Evolutionary conservation across 352 stramenopile genomes (phyloP), one percentile per base, ranked within the genome.

Genomic region (Phytopythium litorale): DNA sequence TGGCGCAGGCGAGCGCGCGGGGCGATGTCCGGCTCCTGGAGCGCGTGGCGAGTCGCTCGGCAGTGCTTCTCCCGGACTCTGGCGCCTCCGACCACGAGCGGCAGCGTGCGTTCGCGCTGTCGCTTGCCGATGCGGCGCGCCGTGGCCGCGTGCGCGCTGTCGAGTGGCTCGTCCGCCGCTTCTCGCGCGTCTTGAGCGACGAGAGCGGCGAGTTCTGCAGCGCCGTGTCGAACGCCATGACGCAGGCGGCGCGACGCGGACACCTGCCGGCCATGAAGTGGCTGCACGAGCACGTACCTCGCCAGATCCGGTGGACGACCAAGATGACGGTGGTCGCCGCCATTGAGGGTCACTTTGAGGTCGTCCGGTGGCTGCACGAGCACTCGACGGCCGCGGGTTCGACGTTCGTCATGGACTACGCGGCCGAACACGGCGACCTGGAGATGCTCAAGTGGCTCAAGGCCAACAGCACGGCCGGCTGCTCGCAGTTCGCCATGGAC

Each of bases 251-350:
- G 6, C 58, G 66, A 46, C 70, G 68, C 50, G 70, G 66, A 1
- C 66, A 71, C 23, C 28, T 76, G 35, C 35, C 50, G 9, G 52
- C 73, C 12, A 42, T 76, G 50, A 46, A 66, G 28, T 76, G 70
- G 70, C 54, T 58, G 0, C 46, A 54, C 32, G 46, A 65, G n/a
- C 53, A 23, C 43, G 9, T 32, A 56, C 43, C 60, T 62, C 1
- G 43, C 43, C 11, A 53, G 15, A 67, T 76, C 60, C 59, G 50
- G 13, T 76, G 69, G 69, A 68, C 65, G 23, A 73, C 65, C 45
- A 76, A 76, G 54, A 76, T 73, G 65, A 68, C 63, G 62, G 63
- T 76, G 1, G 66, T 77, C n/a, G 71, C 73, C 15, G 73, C 73
- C 21, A 76, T 77, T 18, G 68, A 79, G 51, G 71, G 70, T 11